Base-by-base conservation (phyloP, 2,329 filamentous ascomycete species). In the Sordariomycetes sp. region DNA sequence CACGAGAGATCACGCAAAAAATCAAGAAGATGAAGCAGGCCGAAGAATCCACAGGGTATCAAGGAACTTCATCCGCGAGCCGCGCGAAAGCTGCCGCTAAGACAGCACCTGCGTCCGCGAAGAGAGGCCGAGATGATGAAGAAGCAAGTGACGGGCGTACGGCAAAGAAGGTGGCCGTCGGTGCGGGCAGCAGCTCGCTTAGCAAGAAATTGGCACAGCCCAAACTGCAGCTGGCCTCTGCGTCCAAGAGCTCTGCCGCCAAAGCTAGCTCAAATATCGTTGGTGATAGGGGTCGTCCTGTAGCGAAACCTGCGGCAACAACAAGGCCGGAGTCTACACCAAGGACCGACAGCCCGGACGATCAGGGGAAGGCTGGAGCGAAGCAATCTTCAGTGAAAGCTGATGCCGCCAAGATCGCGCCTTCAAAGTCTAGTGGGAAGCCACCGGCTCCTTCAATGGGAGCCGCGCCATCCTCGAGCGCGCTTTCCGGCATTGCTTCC, bases 1-100 rank as follows among this genome's bases (percentile, higher is more conserved):
- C 81, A 5, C 66, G 69, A 23, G 67, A 69, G 39, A 78, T 82
- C 30, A 55, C 69, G n/a, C 45, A 49, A 20, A 62, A 63, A n/a
- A 52, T 64, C 32, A 63, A 51, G 37, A 68, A 66, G 37, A 57
- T 65, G 2, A 37, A 42, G 32, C 61, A 52, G 38, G 33, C 43
- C 7, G 40, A 38, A 8, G 59, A 67, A 18, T 18, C 49, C 5
- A 58, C 55, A 8, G 58, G 58, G 8, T 62, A 62, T 30, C 54
- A 53, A 3, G 58, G 58, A 5, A 62, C 58, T 23, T 61, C 58
- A 7, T 57, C 57, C 8, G 53, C 57, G 2, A 58, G 57, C 37
- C 51, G 58, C 35, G 54, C 54, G 5, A 60, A 61, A 38, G 36
- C 54, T 5, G 40, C 51, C 5, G 34, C 43, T 7, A 31, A 43